A percentile compares a stretch with the other conserved stretches of the same genome.
Evolutionary conservation across 2,329 filamentous ascomycete species (phyloP).

Genomic region (Fusarium buharicum): DNA sequence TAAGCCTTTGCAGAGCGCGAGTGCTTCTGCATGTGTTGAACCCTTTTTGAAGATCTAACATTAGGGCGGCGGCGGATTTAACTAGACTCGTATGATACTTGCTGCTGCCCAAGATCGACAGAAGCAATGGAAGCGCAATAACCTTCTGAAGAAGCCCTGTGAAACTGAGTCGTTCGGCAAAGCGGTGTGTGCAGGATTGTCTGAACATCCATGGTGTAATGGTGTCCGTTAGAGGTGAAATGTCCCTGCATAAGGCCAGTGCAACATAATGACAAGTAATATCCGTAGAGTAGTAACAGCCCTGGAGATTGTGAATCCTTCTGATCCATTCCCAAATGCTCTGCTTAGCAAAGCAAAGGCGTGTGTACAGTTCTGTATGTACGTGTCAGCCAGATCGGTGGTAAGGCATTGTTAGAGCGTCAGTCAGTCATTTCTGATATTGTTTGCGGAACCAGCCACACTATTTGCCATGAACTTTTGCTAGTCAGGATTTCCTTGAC

Average conservation of each 20-base stretch:
- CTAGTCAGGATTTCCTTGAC: slow-evolving; percentile 10
- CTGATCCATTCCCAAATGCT: slow-evolving; percentile 7
- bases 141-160: slow-evolving; percentile 12
- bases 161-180: slow-evolving; percentile 7
- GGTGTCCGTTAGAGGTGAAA: slow-evolving; percentile 4
- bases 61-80: slow-evolving; percentile 8
- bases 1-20: slow-evolving; percentile 31
- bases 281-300: slow-evolving; percentile 6
- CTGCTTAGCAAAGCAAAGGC: slow-evolving; percentile 9
- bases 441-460: slow-evolving; percentile 5
- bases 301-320: slow-evolving; percentile 3
- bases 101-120: slow-evolving; percentile 26
- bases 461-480: slow-evolving; percentile 22
- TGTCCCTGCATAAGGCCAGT: slow-evolving; percentile 38
- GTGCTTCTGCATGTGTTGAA: slow-evolving; percentile 32
- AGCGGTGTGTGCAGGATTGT: slow-evolving; percentile 30
- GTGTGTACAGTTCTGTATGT: too few species aligned
- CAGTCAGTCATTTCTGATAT: slow-evolving; percentile 3
- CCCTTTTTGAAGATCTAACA: slow-evolving; percentile 26
- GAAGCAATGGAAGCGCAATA: slow-evolving; percentile 23
- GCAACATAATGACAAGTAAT: slow-evolving; percentile 20
- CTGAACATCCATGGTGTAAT: slow-evolving; percentile 16
- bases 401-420: neutral
- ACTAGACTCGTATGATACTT: slow-evolving; percentile 20
- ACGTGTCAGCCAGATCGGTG: neutral